Evolutionary conservation across 2,329 filamentous ascomycete genomes (phyloP).

Genomic region (Epichloe elymi): DNA sequence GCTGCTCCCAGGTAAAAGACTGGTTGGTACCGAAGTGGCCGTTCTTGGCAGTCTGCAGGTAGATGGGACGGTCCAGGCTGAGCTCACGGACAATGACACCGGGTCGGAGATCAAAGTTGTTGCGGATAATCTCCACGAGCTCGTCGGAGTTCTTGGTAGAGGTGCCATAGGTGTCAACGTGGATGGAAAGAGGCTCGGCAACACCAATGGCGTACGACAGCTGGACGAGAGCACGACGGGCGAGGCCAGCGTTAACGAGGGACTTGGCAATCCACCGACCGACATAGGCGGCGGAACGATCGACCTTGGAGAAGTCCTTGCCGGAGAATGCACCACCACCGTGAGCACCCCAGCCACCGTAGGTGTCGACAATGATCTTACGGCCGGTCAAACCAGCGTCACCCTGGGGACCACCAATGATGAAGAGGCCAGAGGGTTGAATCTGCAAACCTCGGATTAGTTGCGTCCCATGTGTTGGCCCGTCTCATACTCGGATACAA

Average conservation of each 20-base stretch:
- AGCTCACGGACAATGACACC: slow-evolving; percentile 98
- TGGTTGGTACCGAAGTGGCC: slow-evolving; percentile 98
- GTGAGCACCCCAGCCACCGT: slow-evolving; percentile 99
- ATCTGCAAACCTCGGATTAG: slow-evolving; percentile 34
- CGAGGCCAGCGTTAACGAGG: slow-evolving; percentile 75
- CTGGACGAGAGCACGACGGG: slow-evolving; percentile 88
- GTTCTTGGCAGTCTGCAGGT: slow-evolving; percentile 98
- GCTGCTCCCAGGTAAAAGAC: slow-evolving; percentile 95
- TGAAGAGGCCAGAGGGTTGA: slow-evolving; percentile 95
- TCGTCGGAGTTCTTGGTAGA: slow-evolving; percentile 80
- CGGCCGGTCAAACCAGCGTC: slow-evolving; percentile 96
- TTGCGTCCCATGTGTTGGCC: background rate
- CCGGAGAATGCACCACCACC: slow-evolving; percentile 99
- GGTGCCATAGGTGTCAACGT: slow-evolving; percentile 95
- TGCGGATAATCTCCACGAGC: slow-evolving; percentile 84
- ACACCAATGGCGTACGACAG: slow-evolving; percentile 99
- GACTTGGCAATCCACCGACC: slow-evolving; percentile 99
- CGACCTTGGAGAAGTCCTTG: slow-evolving; percentile 99
- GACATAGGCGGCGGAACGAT: slow-evolving; percentile 94
- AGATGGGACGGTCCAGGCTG: slow-evolving; percentile 89
- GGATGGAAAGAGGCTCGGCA: slow-evolving; percentile 92
- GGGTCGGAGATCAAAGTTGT: slow-evolving; percentile 95
- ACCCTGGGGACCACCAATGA: slow-evolving; percentile 98
- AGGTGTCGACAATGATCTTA: slow-evolving; percentile 99
- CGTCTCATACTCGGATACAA: background rate